Evolutionary conservation across 495 filamentous ascomycete species (phyloP), one percentile per base, ranked within the genome.

Genomic region (Durotheca rogersii): DNA sequence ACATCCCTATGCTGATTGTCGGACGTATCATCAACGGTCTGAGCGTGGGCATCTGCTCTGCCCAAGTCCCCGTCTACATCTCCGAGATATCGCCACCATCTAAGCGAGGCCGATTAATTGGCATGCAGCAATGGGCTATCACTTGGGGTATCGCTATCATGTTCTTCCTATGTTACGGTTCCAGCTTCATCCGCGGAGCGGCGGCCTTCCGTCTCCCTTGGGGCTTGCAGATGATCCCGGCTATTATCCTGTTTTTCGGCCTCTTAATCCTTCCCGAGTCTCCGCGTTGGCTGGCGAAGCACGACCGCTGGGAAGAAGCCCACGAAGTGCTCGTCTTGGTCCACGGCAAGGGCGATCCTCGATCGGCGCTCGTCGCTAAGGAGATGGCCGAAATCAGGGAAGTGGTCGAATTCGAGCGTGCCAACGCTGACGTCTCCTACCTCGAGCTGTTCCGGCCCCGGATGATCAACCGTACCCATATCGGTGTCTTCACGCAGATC

Each of bases 71-170:
- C 0, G 86, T 89, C 42, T 90, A 90, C 64, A 83, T 90, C 41
- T 80, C 84, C 15, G 88, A 90, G 59, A 58, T 90, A 6, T 78
- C 87, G 4, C 83, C 80, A 6, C 85, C 85, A 2, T 74, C 76
- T 29, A 83, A 82, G 67, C 80, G 87, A 60, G 87, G 87, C 19
- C 76, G 84, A 25, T 73, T 92, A 11, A 80, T 89, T 21, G 82
- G 84, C 25, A 71, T 81, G 49, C 83, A 89, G 54, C 86, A 89
- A 68, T 88, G 86, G 85, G 81, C 86, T 34, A 88, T 90, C 53
- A 88, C 83, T 42, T 88, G 84, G 83, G 87, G 87, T 62, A 89
- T 90, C 52, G 51, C 89, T 51, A 89, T 90, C 64, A 89, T 90
- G 86, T 90, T 84, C 74, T 75, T 79, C 64, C 83, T 94, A 60